Evolutionary conservation across 208 protist genomes (phyloP).

Genomic region (Leishmania guyanensis): DNA sequence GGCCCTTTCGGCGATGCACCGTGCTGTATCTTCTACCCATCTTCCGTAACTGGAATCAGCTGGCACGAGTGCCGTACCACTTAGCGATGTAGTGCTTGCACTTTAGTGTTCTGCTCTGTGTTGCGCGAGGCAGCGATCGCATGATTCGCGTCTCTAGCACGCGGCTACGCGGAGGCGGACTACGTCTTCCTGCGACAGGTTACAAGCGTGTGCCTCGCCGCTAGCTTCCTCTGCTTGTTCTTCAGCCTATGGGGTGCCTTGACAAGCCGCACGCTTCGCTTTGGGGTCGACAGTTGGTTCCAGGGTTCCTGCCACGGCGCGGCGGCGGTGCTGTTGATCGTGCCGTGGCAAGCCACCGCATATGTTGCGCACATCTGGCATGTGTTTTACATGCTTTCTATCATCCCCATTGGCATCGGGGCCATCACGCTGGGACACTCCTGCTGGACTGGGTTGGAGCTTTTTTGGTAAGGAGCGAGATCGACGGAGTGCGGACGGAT

Average conservation of each 20-base stretch:
- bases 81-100: slow-evolving; percentile 52
- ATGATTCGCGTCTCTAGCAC: slow-evolving; percentile 49
- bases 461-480: slow-evolving; percentile 30
- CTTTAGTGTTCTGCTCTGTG: slow-evolving; percentile 66
- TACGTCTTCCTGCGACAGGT: slow-evolving; percentile 45
- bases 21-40: slow-evolving; percentile 19
- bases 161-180: slow-evolving; percentile 36
- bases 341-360: slow-evolving; percentile 45
- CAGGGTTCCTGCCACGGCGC: slow-evolving; percentile 52
- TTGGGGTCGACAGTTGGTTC: slow-evolving; percentile 55
- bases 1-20: slow-evolving; percentile 18
- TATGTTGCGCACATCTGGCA: slow-evolving; percentile 65
- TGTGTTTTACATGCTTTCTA: slow-evolving; percentile 74
- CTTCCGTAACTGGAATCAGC: slow-evolving; percentile 43
- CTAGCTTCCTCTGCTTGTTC: slow-evolving; percentile 53
- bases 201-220: slow-evolving; percentile 47
- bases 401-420: slow-evolving; percentile 72
- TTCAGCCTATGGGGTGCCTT: slow-evolving; percentile 57
- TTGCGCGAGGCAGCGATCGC: slow-evolving; percentile 39
- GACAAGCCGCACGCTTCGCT: slow-evolving; percentile 68
- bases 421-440: slow-evolving; percentile 46
- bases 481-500: not conserved
- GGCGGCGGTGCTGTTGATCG: slow-evolving; percentile 60
- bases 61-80: slow-evolving; percentile 60
- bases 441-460: slow-evolving; percentile 47